Evolutionary conservation across 208 protist species (phyloP), one percentile per base, ranked within the genome.

Genomic region (Strigomonas culicis): DNA sequence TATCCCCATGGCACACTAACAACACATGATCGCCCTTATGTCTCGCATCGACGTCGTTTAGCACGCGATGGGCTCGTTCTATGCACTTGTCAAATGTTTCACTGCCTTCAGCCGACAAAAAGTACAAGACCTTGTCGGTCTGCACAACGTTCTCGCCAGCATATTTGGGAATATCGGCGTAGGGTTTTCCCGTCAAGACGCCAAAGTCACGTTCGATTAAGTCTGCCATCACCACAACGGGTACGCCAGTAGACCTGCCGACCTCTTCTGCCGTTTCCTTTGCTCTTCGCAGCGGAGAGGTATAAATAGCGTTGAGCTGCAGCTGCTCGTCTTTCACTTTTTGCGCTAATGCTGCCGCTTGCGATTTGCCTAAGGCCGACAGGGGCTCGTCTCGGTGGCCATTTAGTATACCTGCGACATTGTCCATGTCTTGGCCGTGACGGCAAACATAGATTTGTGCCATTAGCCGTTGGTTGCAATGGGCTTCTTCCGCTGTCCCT

Each of bases 381-480:
- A 97, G 72, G 1, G 88, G 87, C 31, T 84, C 61, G 62, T 97
- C 71, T 17, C 92, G 79, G 68, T 94, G 92, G 0, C 92, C 92
- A 50, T 97, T 97, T 8, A 97, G 72, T 46, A 95, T 58, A 28
- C 88, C 83, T 0, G 74, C 66, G 10, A 63, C 74, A 67, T 97
- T 97, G 71, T 97, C 88, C 63, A 86, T 66, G 69, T 97, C 86
- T 67, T 97, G 88, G n/a, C 92, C 92, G 61, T 97, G 92, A 28
- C 92, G 78, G 67, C 88, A 94, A 0, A 94, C 44, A 52, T 88
- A 75, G 59, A 97, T 69, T 49, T 72, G 50, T 1, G 86, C 79
- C 86, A 90, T 87, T 41, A 46, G 13, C 19, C 4, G 7, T 10
- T 10, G 10, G 10, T 13, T 39, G 7, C 10, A 10, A 10, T 10